Percentiles rank a stretch among this genome's conserved stretches.
These are phyloP conservation scores for Hippophae rhamnoides DNA, from an alignment of 306 rosid genomes.

Conservation along the genomic window DNA sequence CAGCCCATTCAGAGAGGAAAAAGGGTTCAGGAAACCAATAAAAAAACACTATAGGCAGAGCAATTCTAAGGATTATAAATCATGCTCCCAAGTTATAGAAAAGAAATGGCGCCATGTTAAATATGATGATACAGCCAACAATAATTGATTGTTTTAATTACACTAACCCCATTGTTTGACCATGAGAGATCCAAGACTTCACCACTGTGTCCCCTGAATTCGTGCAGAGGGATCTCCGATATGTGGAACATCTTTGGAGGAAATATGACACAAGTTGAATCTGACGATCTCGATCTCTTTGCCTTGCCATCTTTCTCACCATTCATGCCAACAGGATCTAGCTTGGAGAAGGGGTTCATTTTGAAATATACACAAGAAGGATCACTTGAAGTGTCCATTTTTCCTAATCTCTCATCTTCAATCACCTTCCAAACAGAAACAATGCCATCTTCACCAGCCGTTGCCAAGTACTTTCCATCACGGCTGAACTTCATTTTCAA, in stretches of 20 bases:
- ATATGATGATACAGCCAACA: constrained; percentile 4
- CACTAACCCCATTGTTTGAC: constrained; percentile 73
- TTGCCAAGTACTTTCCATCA: constrained; percentile 73
- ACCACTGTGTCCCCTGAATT: constrained; percentile 55
- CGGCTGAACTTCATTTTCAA: constrained; percentile 75
- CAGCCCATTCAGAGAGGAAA: constrained; percentile 11
- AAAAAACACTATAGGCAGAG: not conserved
- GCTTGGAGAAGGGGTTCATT: constrained; percentile 38
- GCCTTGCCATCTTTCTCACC: constrained; percentile 34
- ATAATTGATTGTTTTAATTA: constrained; percentile 13
- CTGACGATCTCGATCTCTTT: constrained; percentile 40
- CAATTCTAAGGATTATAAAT: not conserved
- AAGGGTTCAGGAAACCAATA: constrained; percentile 4
- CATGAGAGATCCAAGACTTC: constrained; percentile 82
- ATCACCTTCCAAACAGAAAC: constrained; percentile 76
- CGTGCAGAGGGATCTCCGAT: constrained; percentile 60
- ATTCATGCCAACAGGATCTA: constrained; percentile 35
- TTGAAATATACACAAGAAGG: constrained; percentile 59
- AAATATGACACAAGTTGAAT: constrained; percentile 60
- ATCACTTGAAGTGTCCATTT: constrained; percentile 40
- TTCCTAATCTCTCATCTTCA: constrained; percentile 44
- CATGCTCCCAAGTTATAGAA: not conserved
- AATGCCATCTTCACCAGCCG: constrained; percentile 71
- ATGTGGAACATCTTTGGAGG: constrained; percentile 65
- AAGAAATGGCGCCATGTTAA: not conserved